These are phyloP conservation scores for Dentipellis sp. DNA, from an alignment of 768 basidiomycete genomes.

Conservation along the genomic window DNA sequence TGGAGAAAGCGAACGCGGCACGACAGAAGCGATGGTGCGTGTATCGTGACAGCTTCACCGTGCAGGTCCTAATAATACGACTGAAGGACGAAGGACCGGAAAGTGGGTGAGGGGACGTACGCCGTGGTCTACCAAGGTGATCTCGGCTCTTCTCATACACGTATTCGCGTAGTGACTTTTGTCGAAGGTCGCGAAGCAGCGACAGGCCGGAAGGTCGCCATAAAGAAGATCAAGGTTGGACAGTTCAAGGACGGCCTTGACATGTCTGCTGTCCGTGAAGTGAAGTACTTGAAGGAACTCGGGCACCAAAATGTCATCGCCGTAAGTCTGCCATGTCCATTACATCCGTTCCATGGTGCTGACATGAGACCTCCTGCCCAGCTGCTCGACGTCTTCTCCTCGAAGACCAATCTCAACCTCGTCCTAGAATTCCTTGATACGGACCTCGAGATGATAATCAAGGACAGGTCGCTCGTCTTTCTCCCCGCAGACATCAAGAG, in stretches of 20 bases:
- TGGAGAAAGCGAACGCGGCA: constrained; percentile 69
- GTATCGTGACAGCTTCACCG: background rate
- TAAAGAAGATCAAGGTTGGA: constrained; percentile 97
- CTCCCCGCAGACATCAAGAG: constrained; percentile 94
- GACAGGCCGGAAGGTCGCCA: constrained; percentile 81
- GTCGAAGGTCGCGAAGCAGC: constrained; percentile 58
- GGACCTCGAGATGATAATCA: constrained; percentile 95
- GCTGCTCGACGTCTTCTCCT: constrained; percentile 96
- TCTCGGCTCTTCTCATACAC: constrained; percentile 12
- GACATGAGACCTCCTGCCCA: constrained; percentile 22
- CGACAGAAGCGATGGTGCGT: constrained; percentile 60
- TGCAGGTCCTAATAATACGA: constrained; percentile 5
- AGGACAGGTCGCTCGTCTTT: constrained; percentile 87
- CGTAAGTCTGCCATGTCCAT: constrained; percentile 30
- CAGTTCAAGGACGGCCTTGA: constrained; percentile 97
- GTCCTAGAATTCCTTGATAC: constrained; percentile 95
- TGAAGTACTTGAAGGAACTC: constrained; percentile 92
- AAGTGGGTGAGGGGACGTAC: constrained; percentile 89
- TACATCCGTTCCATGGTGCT: background rate
- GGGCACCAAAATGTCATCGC: constrained; percentile 93
- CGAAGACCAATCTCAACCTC: constrained; percentile 92
- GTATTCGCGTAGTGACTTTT: constrained; percentile 6
- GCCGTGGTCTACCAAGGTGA: constrained; percentile 91
- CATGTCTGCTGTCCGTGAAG: constrained; percentile 98
- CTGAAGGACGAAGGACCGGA: constrained; percentile 67